These are phyloP conservation scores for Capronia americana DNA, from an alignment of 2,329 filamentous ascomycete genomes.

Conservation along the genomic window DNA sequence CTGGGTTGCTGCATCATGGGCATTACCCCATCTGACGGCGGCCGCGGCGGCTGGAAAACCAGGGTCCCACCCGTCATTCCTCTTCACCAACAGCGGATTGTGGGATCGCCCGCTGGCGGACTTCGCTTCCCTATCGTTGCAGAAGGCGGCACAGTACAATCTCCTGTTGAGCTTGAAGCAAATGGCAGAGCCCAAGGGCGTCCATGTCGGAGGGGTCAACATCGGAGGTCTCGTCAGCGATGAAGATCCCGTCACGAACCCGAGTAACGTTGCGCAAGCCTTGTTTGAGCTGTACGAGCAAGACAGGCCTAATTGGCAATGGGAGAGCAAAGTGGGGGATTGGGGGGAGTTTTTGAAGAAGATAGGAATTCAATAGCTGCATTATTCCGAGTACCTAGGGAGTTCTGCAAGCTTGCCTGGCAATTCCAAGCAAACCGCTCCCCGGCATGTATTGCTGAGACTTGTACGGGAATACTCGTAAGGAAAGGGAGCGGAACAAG, in stretches of 20 bases:
- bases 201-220: constrained; percentile 39
- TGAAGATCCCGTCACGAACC: constrained; percentile 32
- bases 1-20: constrained; percentile 31
- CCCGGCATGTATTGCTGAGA: neutral
- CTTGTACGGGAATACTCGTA: too few relatives aligned
- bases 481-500: too few relatives aligned
- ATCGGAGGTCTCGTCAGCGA: constrained; percentile 35
- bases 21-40: constrained; percentile 26
- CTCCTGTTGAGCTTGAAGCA: constrained; percentile 27
- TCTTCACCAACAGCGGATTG: constrained; percentile 28
- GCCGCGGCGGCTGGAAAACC: constrained; percentile 11
- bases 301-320: constrained; percentile 32
- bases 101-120: constrained; percentile 24
- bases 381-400: neutral
- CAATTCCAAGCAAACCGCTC: neutral
- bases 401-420: neutral
- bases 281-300: constrained; percentile 39
- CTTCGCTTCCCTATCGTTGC: constrained; percentile 29
- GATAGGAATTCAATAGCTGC: constrained; percentile 11
- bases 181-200: constrained; percentile 33
- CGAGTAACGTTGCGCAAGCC: constrained; percentile 33
- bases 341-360: constrained; percentile 25
- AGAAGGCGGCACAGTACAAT: constrained; percentile 33
- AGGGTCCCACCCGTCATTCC: constrained; percentile 27
- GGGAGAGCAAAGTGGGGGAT: constrained; percentile 33